phyloP scores from a whole-genome alignment of 1,284 basidiomycete species.

The Filobasidium uniguttulatum region DNA sequence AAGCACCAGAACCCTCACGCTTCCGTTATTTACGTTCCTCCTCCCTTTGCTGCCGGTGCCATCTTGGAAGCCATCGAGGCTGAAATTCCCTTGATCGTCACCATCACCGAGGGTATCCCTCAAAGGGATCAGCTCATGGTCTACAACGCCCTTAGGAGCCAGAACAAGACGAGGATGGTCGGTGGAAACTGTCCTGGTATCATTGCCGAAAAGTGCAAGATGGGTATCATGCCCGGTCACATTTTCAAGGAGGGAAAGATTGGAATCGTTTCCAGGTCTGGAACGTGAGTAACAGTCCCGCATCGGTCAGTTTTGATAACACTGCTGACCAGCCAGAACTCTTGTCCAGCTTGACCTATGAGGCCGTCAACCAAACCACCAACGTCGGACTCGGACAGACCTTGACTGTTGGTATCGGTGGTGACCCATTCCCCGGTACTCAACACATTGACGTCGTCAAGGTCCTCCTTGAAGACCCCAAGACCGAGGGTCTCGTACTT shows the following conservation, averaged over 20 bases:
- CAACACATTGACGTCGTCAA: constrained; percentile 93
- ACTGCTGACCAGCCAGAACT: background rate
- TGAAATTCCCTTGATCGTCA: constrained; percentile 90
- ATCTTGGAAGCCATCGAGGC: constrained; percentile 96
- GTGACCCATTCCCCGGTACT: constrained; percentile 97
- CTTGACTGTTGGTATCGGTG: constrained; percentile 92
- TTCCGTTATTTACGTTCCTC: constrained; percentile 88
- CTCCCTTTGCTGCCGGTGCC: constrained; percentile 79
- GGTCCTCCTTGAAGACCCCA: constrained; percentile 84
- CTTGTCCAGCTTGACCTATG: constrained; percentile 31
- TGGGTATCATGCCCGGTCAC: constrained; percentile 98
- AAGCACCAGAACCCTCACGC: constrained; percentile 73
- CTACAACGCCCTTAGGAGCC: constrained; percentile 81
- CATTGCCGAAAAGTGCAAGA: constrained; percentile 95
- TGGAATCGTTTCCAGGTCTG: constrained; percentile 93
- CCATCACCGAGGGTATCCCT: constrained; percentile 94
- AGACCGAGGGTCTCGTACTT: constrained; percentile 88
- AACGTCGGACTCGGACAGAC: constrained; percentile 92
- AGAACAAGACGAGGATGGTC: constrained; percentile 86
- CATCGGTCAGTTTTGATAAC: constrained; percentile 11
- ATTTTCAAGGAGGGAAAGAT: constrained; percentile 93
- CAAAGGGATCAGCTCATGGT: constrained; percentile 91
- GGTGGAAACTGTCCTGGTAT: constrained; percentile 93
- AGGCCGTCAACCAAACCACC: constrained; percentile 54
- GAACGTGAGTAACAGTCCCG: constrained; percentile 43